Conservation (phyloP, 164 flowering plant genomes). For the Piper longum region DNA sequence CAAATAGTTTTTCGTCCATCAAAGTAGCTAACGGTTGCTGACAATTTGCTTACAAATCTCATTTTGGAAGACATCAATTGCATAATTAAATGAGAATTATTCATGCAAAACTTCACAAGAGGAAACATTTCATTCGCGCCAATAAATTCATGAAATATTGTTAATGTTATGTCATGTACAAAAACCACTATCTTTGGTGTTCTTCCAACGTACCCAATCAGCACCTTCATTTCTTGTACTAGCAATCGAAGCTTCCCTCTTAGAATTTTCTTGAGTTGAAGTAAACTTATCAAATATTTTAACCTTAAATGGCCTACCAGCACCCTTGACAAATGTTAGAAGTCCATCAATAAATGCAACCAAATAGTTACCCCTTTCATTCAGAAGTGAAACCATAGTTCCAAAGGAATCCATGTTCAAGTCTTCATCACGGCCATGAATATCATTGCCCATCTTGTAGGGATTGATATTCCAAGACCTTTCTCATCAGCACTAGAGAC, state of each 20-base stretch:
- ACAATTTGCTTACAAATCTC: conserved; percentile 46
- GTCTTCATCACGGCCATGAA: conserved; percentile 44
- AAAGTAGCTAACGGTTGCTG: conserved; percentile 30
- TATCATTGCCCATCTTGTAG: conserved; percentile 33
- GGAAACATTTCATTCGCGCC: conserved; percentile 49
- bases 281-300: conserved; percentile 37
- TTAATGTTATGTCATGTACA: conserved; percentile 40
- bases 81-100: conserved; percentile 24
- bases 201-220: conserved; percentile 11
- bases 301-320: conserved; percentile 76
- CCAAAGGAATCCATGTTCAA: conserved; percentile 22
- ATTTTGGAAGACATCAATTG: conserved; percentile 46
- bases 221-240: conserved; percentile 12
- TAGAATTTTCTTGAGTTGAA: conserved; percentile 13
- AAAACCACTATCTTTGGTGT: conserved; percentile 31
- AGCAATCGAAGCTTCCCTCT: conserved; percentile 5
- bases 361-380: conserved; percentile 53
- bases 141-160: conserved; percentile 60
- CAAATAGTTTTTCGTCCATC: conserved; percentile 56
- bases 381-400: conserved; percentile 52
- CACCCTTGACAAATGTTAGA: conserved; percentile 72
- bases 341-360: conserved; percentile 72
- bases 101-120: conserved; percentile 46
- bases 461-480: conserved; percentile 48
- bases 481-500: conserved; percentile 44